These are phyloP conservation scores for Luvunga scandens DNA, from an alignment of 345 rosid genomes.

Conservation along the genomic window DNA sequence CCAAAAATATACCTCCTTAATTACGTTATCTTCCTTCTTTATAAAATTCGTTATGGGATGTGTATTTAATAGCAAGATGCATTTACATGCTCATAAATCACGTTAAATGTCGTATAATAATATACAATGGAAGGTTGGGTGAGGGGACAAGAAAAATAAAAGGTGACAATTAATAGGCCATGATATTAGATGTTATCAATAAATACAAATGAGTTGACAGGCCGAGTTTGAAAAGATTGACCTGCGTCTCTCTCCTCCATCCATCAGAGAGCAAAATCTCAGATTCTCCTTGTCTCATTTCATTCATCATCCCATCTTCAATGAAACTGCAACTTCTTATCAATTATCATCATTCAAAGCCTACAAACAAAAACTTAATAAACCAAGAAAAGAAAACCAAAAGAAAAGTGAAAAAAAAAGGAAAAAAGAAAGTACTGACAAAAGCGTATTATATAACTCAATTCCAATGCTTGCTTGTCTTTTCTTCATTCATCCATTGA, in stretches of 20 bases:
- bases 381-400: not conserved
- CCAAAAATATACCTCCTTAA: slow-evolving; percentile 13
- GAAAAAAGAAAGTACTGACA: slow-evolving; percentile 7
- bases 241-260: slow-evolving; percentile 36
- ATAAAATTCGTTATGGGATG: not conserved
- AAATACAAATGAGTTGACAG: slow-evolving; percentile 60
- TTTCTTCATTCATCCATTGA: slow-evolving; percentile 20
- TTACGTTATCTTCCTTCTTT: not conserved
- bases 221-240: slow-evolving; percentile 59
- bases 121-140: slow-evolving; percentile 26
- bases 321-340: slow-evolving; percentile 39
- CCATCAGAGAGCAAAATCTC: slow-evolving; percentile 30
- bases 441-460: slow-evolving; percentile 23
- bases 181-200: slow-evolving; percentile 39
- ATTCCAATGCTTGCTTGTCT: slow-evolving; percentile 20
- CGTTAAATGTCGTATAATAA: slow-evolving; percentile 2
- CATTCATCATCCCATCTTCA: slow-evolving; percentile 27
- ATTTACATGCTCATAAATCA: no score
- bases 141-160: slow-evolving; percentile 41
- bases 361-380: slow-evolving; percentile 34
- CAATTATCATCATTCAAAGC: slow-evolving; percentile 27
- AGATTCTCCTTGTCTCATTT: slow-evolving; percentile 51
- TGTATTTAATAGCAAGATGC: not conserved
- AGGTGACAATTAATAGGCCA: slow-evolving; percentile 40
- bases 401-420: not conserved